Base-by-base conservation (phyloP, 495 filamentous ascomycete species). In the Sporormia fimetaria region DNA sequence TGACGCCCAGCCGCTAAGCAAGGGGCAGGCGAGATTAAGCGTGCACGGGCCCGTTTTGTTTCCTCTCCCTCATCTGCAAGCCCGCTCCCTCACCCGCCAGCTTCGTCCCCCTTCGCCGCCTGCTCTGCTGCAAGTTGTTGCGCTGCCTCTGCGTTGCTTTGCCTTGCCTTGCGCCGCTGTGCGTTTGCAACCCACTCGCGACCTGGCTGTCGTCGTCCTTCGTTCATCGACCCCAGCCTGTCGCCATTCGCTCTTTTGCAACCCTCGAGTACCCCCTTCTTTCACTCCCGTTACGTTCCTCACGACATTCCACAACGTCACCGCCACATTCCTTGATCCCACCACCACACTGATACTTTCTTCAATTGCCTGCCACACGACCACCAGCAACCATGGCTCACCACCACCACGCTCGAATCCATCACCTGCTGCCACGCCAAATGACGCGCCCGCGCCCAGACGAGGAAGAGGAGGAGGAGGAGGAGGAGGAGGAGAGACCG, bases 201-300 rank as follows among this genome's bases (percentile, higher is more conserved):
- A 44, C 51, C 51, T 15, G 51, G 51, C 51, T 49, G 51, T 54
- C 51, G 50, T 53, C 50, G 51, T 30, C 51, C 51, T 54, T 54
- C 51, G 40, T 54, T 54, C 41, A 54, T 49, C 51, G 44, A 54
- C 30, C 45, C 29, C 45, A 54, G 51, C 45, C 51, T n/a, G 20
- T 54, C 51, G 51, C 50, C 41, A 47, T 42, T 39, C 49, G 40
- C 49, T 52, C 49, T 20, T 47, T 52, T 44, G 22, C 14, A 16
- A 18, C n/a, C n/a, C n/a, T n/a, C n/a, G n/a, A n/a, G n/a, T n/a
- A 20, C 26, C 37, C 15, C 29, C 20, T 25, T 49, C 29, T 44
- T 48, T 48, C 49, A 21, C 50, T 54, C 51, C n/a, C 18, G 15
- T 14, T 15, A 12, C 39, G 21, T 25, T 38, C 30, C 34, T 24